Base-by-base conservation (phyloP, 1,139 yeast species). In the Candida sp. region DNA sequence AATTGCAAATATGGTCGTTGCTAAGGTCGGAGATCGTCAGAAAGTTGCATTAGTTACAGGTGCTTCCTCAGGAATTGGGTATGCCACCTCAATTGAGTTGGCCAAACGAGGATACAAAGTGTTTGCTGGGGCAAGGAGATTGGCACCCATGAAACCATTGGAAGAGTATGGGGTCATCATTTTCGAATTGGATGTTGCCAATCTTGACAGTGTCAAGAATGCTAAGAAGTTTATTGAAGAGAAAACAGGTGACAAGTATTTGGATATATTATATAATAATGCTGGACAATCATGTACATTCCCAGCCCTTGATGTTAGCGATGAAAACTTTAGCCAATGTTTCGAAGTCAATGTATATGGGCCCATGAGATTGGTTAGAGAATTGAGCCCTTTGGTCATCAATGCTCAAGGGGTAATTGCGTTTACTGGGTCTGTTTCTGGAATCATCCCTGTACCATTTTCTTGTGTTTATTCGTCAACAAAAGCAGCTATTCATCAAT, bases 11-110 rank as follows among this genome's bases (percentile, higher is more conserved):
- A 25, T 25, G 29, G 29, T 25, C 3, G 3, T 25, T 25, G 29
- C 29, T 32, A 32, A 32, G 11, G 34, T 32, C 7, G 34, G 34
- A 35, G 46, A 49, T 23, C 57, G 61, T 47, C 60, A 55, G 57
- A 71, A 64, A 54, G 52, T 66, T 22, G 90, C 82, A 2, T 66
- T 85, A 36, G 77, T 87, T 29, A 87, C 95, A 1, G 96, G 95
- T 6, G 87, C 88, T 15, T 84, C 93, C 0, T 83, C 91, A 0
- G 96, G 95, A 8, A 87, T 87, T 44, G 96, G 95, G 3, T 79
- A 68, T 56, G 80, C 82, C 15, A 66, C 84, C 8, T 81, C 91
- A 29, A 70, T 75, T 45, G 89, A 84, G 54, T 70, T 87, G 48
- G 83, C 87, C 12, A 60, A 64, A 19, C 65, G 81, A 46, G 89